Conservation (phyloP, 495 filamentous ascomycete genomes). For the Lophiotrema nucula region DNA sequence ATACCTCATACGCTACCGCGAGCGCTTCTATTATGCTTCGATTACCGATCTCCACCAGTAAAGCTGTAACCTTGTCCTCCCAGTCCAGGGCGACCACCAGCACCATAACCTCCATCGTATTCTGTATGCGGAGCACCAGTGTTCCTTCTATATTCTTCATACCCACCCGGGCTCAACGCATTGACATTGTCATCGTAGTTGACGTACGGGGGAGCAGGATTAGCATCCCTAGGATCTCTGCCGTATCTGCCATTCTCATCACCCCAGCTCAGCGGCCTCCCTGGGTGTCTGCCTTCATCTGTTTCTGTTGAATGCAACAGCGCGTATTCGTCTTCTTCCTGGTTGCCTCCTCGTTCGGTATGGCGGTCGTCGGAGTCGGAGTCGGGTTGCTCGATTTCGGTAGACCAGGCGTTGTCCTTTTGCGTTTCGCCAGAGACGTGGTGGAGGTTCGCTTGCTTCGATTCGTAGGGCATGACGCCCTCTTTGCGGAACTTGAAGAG, state of each 20-base stretch:
- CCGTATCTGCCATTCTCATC: constrained; percentile 9
- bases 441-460: constrained; percentile 49
- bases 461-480: constrained; percentile 69
- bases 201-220: constrained; percentile 22
- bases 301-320: constrained; percentile 30
- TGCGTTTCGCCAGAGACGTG: constrained; percentile 16
- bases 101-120: neutral
- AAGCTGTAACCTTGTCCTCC: constrained; percentile 23
- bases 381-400: constrained; percentile 36
- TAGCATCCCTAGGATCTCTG: neutral
- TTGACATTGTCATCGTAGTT: constrained; percentile 12
- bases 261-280: constrained; percentile 40
- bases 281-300: constrained; percentile 36
- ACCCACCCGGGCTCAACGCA: constrained; percentile 36
- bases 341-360: constrained; percentile 34
- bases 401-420: constrained; percentile 40
- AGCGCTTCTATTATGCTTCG: no score
- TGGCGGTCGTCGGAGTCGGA: constrained; percentile 27
- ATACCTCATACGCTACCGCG: no score
- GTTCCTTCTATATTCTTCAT: constrained; percentile 35
- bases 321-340: constrained; percentile 37
- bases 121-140: neutral
- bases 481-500: constrained; percentile 75
- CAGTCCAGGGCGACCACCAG: neutral
- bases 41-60: constrained; percentile 26